A percentile compares a stretch with the other conserved stretches of the same genome.
phyloP scores from a whole-genome alignment of 192 early-diverging fungal species.

The Chytriomyces sp. region DNA sequence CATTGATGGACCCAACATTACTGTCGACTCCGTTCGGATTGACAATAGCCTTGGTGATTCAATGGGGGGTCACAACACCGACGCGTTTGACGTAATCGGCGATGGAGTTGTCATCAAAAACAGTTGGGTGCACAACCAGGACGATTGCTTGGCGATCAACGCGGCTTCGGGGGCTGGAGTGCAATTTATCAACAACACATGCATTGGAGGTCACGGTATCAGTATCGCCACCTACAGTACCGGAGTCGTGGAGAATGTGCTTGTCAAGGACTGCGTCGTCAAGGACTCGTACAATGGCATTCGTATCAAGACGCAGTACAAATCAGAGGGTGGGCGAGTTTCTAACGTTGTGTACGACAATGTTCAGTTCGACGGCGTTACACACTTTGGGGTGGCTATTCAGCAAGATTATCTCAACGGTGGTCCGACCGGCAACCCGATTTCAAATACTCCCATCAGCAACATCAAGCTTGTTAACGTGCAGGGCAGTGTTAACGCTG shows the following conservation, averaged over 20 bases:
- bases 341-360: conserved; percentile 48
- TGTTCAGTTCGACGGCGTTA: conserved; percentile 38
- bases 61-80: conserved; percentile 48
- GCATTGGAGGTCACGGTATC: too few species aligned
- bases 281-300: conserved; percentile 29
- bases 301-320: conserved; percentile 53
- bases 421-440: conserved; percentile 38
- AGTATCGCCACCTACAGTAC: too few species aligned
- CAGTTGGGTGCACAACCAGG: too few species aligned
- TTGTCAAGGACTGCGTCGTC: conserved; percentile 35
- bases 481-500: neutral
- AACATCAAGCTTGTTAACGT: conserved; percentile 26
- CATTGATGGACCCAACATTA: conserved; percentile 38
- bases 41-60: neutral
- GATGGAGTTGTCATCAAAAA: neutral
- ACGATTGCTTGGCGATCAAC: neutral
- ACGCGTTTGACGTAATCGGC: conserved; percentile 39
- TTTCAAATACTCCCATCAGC: conserved; percentile 41
- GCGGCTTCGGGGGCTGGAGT: neutral
- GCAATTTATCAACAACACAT: neutral
- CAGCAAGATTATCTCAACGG: conserved; percentile 52
- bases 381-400: conserved; percentile 44
- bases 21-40: conserved; percentile 31
- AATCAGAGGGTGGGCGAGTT: conserved; percentile 41
- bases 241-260: conserved; percentile 43